Evolutionary conservation across 208 protist genomes (phyloP).

Genomic region (Endotrypanum monterogeii): DNA sequence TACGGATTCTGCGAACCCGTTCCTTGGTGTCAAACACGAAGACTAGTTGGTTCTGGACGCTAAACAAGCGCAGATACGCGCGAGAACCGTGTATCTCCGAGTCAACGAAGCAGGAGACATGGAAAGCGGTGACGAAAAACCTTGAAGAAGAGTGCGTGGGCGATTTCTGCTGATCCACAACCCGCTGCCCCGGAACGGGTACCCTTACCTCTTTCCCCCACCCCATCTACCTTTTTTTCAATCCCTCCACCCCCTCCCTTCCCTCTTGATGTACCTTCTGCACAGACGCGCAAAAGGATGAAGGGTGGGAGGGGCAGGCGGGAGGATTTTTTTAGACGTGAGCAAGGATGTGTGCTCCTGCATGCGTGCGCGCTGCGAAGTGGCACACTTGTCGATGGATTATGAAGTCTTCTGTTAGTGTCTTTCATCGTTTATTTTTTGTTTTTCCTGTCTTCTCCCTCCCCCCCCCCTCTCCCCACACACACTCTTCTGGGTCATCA

Average conservation of each 20-base stretch:
- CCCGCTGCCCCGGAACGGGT: neutral
- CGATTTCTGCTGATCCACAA: neutral
- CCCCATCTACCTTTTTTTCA: neutral
- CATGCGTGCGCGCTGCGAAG: neutral
- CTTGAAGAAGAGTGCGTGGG: neutral
- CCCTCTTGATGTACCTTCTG: neutral
- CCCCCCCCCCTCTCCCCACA: neutral
- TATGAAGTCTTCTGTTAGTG: neutral
- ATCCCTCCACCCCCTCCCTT: neutral
- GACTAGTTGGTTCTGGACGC: neutral
- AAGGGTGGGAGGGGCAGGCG: neutral
- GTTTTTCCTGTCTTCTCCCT: neutral
- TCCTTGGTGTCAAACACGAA: neutral
- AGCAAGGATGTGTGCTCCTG: neutral
- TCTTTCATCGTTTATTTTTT: neutral
- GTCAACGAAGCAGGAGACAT: neutral
- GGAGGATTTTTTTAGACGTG: no score
- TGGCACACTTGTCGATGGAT: no score
- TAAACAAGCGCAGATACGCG: neutral
- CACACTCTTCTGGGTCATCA: no score
- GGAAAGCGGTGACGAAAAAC: neutral
- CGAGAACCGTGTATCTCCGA: neutral
- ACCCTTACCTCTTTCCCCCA: neutral
- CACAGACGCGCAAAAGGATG: neutral
- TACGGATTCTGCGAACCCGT: constrained; percentile 1